phyloP scores from a whole-genome alignment of 2,329 filamentous ascomycete genomes.

The Fusarium sp. region DNA sequence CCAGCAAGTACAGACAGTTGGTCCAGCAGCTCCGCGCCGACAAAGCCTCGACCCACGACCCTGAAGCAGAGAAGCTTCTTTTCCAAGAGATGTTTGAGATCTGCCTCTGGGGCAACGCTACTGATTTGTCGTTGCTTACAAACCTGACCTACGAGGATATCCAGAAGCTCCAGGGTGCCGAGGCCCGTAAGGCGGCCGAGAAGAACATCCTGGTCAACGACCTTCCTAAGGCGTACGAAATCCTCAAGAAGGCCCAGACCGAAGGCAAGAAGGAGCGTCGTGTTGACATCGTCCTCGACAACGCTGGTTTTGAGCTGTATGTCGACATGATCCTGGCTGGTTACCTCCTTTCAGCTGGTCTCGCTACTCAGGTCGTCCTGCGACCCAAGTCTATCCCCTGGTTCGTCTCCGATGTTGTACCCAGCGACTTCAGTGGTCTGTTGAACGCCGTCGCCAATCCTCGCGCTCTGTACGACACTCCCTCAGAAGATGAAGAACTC shows the following conservation, averaged over 20 bases:
- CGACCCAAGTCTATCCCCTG: slow-evolving; percentile 97
- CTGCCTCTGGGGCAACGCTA: slow-evolving; percentile 97
- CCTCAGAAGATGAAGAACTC: slow-evolving; percentile 75
- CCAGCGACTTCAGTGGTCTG: slow-evolving; percentile 86
- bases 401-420: slow-evolving; percentile 97
- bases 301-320: slow-evolving; percentile 96
- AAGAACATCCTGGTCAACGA: slow-evolving; percentile 95
- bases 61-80: slow-evolving; percentile 80
- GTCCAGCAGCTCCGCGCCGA: slow-evolving; percentile 73
- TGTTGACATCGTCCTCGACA: slow-evolving; percentile 96
- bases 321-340: slow-evolving; percentile 94
- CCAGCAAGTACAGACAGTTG: slow-evolving; percentile 82
- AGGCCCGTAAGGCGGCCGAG: slow-evolving; percentile 88
- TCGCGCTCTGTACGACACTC: slow-evolving; percentile 82
- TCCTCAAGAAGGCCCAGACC: slow-evolving; percentile 75
- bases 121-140: slow-evolving; percentile 91
- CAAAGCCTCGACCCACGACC: slow-evolving; percentile 68
- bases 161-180: slow-evolving; percentile 92
- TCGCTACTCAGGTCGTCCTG: slow-evolving; percentile 89
- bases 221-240: slow-evolving; percentile 78
- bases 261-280: slow-evolving; percentile 77
- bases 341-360: slow-evolving; percentile 85
- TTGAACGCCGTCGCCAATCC: slow-evolving; percentile 85
- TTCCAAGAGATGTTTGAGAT: slow-evolving; percentile 97
- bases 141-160: slow-evolving; percentile 95